These are phyloP conservation scores for Solanum ossicruentum DNA, from an alignment of 257 asterid species.

Conservation along the genomic window DNA sequence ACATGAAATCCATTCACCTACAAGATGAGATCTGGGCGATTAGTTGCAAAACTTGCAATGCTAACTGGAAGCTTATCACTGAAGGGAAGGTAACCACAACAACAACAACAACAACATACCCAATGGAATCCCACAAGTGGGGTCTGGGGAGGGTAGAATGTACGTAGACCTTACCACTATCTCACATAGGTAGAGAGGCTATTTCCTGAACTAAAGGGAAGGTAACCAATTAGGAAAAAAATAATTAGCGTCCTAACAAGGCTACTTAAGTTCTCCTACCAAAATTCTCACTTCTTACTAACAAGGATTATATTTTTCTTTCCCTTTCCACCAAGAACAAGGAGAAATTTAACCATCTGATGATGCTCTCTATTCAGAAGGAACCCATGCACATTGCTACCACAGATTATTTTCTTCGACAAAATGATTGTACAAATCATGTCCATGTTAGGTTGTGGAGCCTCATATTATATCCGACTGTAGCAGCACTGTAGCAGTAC, in stretches of 20 bases:
- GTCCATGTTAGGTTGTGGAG: too few relatives aligned
- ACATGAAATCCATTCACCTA: slow-evolving; percentile 57
- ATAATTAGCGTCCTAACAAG: neutral
- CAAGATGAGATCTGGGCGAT: neutral
- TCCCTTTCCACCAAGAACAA: neutral
- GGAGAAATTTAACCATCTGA: neutral
- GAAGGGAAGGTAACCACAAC: neutral
- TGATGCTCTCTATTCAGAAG: neutral
- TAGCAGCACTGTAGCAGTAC: too few relatives aligned
- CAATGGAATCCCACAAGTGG: too few relatives aligned
- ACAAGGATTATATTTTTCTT: neutral
- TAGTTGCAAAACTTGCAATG: neutral
- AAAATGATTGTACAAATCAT: neutral
- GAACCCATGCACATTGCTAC: neutral
- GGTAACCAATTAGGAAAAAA: neutral
- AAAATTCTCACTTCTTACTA: neutral
- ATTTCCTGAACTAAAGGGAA: neutral
- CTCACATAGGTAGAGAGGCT: too few relatives aligned
- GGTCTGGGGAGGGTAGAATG: too few relatives aligned
- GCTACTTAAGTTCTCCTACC: neutral
- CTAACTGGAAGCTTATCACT: neutral
- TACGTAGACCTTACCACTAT: too few relatives aligned
- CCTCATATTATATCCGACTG: too few relatives aligned
- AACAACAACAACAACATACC: too few relatives aligned
- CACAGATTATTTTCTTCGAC: neutral